Conservation (phyloP, 768 basidiomycete species). For the Chalciporus sphaerocephalus region DNA sequence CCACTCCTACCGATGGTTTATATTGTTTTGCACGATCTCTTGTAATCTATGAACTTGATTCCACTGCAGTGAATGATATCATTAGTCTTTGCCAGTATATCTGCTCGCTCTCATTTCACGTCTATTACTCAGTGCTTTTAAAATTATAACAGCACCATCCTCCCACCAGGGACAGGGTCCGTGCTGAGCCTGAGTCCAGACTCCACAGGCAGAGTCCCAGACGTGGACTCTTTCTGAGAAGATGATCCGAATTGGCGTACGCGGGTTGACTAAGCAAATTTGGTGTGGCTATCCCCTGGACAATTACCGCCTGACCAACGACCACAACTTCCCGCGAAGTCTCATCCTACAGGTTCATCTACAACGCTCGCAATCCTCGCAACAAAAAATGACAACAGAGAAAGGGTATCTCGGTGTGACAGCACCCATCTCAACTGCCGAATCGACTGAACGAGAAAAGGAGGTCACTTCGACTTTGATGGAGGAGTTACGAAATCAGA, state of each 20-base stretch:
- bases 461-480: conserved; percentile 82
- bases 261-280: conserved; percentile 22
- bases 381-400: conserved; percentile 39
- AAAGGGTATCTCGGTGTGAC: conserved; percentile 72
- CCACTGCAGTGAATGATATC: no score
- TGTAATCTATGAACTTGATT: no score
- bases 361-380: conserved; percentile 4
- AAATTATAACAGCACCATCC: no score
- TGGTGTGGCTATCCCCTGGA: conserved; percentile 15
- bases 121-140: no score
- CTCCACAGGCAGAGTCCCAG: no score
- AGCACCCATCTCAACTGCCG: conserved; percentile 73
- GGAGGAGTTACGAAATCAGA: conserved; percentile 83
- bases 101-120: no score
- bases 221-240: no score
- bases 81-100: no score
- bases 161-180: no score
- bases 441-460: conserved; percentile 75
- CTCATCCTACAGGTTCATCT: conserved; percentile 6
- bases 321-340: conserved; percentile 12
- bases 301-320: conserved; percentile 14
- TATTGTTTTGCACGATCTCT: no score
- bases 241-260: not conserved
- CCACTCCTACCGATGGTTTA: no score
- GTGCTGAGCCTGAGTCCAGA: no score